Percentiles rank a stretch among this genome's conserved stretches.
phyloP scores from a whole-genome alignment of 345 rosid genomes.

The Arabidopsis arenosa region DNA sequence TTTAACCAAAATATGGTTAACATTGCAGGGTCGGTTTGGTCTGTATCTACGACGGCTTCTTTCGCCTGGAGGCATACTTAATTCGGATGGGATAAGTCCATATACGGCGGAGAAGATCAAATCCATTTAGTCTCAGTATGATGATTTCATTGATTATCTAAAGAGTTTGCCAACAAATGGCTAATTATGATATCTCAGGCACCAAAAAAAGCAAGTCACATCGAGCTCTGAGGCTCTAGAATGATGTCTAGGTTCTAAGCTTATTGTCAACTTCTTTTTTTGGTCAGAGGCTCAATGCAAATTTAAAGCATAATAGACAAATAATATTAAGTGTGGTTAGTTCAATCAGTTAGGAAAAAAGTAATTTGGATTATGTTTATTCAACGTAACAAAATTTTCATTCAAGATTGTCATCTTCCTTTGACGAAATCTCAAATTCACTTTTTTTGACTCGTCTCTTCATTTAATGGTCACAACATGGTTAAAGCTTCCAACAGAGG shows the following conservation, averaged over 20 bases:
- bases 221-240: neutral
- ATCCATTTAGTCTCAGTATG: conserved; percentile 40
- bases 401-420: conserved; percentile 7
- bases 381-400: neutral
- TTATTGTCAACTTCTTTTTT: neutral
- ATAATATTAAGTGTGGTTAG: neutral
- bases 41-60: conserved; percentile 63
- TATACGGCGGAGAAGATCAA: conserved; percentile 46
- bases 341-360: neutral
- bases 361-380: neutral
- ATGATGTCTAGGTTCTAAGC: neutral
- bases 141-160: neutral
- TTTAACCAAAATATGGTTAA: neutral
- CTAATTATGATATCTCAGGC: conserved; percentile 1
- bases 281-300: conserved; percentile 11
- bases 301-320: conserved; percentile 17
- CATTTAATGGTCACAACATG: neutral
- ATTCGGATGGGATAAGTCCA: conserved; percentile 48
- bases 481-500: conserved; percentile 1
- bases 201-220: conserved; percentile 5
- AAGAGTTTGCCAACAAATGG: conserved; percentile 5
- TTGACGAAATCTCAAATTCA: neutral
- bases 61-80: conserved; percentile 61
- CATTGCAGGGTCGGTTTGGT: conserved; percentile 65
- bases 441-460: neutral